Conservation (phyloP, 2,329 filamentous ascomycete genomes). For the Neoarthrinium moseri region DNA sequence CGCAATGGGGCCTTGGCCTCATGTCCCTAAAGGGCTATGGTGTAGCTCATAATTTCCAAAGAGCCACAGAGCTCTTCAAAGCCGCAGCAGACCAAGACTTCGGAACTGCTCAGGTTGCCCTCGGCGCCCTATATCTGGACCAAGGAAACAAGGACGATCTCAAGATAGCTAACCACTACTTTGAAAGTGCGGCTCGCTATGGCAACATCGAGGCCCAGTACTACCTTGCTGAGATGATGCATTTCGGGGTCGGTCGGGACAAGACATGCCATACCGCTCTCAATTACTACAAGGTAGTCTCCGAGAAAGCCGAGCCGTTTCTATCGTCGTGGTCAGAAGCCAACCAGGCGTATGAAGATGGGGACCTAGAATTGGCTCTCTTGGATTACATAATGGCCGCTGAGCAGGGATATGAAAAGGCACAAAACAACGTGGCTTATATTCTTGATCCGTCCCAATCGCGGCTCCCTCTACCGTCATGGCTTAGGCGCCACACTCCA, state of each 20-base stretch:
- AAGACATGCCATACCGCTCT: constrained; percentile 75
- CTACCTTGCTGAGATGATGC: constrained; percentile 84
- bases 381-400: constrained; percentile 83
- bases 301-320: constrained; percentile 69
- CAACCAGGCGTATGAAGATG: constrained; percentile 76
- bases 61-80: constrained; percentile 74
- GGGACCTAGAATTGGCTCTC: constrained; percentile 77
- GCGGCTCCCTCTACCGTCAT: constrained; percentile 53
- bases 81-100: constrained; percentile 80
- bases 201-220: constrained; percentile 88
- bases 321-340: constrained; percentile 81
- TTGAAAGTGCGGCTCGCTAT: constrained; percentile 80
- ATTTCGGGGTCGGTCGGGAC: constrained; percentile 77
- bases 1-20: constrained; percentile 79
- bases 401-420: constrained; percentile 87
- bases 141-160: constrained; percentile 72
- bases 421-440: constrained; percentile 87
- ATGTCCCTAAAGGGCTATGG: constrained; percentile 82
- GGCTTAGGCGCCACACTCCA: constrained; percentile 44
- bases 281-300: constrained; percentile 78
- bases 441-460: constrained; percentile 75
- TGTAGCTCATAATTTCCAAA: constrained; percentile 62
- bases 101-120: constrained; percentile 75
- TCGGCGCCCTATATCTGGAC: constrained; percentile 83
- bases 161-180: constrained; percentile 77